A percentile compares a stretch with the other conserved stretches of the same genome.
Evolutionary conservation across 2,329 filamentous ascomycete species (phyloP).

Genomic region (Pseudogymnoascus sp.): DNA sequence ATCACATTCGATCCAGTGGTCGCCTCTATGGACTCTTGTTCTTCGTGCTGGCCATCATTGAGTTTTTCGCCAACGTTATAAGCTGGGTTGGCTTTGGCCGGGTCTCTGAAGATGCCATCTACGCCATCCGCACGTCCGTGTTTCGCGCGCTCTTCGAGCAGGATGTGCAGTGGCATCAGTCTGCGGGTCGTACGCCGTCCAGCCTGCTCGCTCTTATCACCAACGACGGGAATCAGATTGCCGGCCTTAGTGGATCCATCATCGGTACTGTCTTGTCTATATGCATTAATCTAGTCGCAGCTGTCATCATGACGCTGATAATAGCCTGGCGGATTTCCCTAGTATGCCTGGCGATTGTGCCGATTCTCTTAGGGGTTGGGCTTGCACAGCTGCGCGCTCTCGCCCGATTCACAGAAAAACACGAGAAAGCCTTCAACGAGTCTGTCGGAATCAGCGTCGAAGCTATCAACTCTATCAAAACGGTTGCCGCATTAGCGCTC

Average conservation of each 20-base stretch:
- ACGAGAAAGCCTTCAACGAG: slow-evolving; percentile 57
- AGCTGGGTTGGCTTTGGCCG: slow-evolving; percentile 49
- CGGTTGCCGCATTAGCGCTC: slow-evolving; percentile 52
- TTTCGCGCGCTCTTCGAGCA: slow-evolving; percentile 61
- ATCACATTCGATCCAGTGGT: slow-evolving; percentile 25
- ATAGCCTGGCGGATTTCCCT: slow-evolving; percentile 70
- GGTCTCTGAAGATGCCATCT: slow-evolving; percentile 59
- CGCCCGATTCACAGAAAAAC: slow-evolving; percentile 55
- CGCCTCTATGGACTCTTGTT: slow-evolving; percentile 36
- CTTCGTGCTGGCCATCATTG: slow-evolving; percentile 49
- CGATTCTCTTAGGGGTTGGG: slow-evolving; percentile 61
- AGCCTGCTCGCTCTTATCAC: slow-evolving; percentile 62
- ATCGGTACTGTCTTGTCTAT: slow-evolving; percentile 65
- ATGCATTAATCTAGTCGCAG: slow-evolving; percentile 59
- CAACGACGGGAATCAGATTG: slow-evolving; percentile 60
- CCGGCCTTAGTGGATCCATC: slow-evolving; percentile 63
- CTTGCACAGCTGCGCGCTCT: slow-evolving; percentile 62
- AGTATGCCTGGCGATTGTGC: slow-evolving; percentile 62
- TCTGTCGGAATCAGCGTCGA: slow-evolving; percentile 58
- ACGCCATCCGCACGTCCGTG: slow-evolving; percentile 55
- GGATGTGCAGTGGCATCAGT: slow-evolving; percentile 66
- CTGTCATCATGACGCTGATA: slow-evolving; percentile 62
- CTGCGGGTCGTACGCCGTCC: slow-evolving; percentile 54
- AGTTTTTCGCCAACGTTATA: slow-evolving; percentile 56
- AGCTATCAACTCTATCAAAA: slow-evolving; percentile 52